Conservation (phyloP, 345 rosid genomes). For the Salix caprea region DNA sequence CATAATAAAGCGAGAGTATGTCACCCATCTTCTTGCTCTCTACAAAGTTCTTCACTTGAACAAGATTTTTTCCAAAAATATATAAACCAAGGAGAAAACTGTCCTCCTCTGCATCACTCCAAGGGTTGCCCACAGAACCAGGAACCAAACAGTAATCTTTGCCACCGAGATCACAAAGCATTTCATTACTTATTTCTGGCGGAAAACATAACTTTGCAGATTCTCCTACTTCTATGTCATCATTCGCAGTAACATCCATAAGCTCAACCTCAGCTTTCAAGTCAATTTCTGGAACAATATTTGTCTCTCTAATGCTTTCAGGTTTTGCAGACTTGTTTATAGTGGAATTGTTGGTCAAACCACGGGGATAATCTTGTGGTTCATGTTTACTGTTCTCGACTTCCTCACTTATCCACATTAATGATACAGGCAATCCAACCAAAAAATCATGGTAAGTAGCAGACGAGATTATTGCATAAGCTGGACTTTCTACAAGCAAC, state of each 20-base stretch:
- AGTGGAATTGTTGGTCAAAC: constrained; percentile 10
- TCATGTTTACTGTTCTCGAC: constrained; percentile 22
- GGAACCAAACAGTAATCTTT: constrained; percentile 35
- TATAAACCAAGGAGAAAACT: constrained; percentile 68
- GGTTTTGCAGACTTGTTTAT: constrained; percentile 7
- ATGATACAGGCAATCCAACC: constrained; percentile 46
- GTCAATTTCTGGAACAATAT: constrained; percentile 1
- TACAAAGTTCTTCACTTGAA: constrained; percentile 49
- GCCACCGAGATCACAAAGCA: constrained; percentile 10
- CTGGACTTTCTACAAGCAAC: constrained; percentile 6
- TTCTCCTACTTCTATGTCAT: constrained; percentile 7
- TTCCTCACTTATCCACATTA: constrained; percentile 42
- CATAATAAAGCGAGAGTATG: constrained; percentile 61
- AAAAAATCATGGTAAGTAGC: constrained; percentile 18
- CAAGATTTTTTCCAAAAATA: constrained; percentile 64
- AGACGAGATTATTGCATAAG: constrained; percentile 8
- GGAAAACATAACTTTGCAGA: constrained; percentile 12
- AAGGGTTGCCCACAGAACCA: constrained; percentile 41
- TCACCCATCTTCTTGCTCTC: constrained; percentile 56
- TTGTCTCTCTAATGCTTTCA: constrained; percentile 10
- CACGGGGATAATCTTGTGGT: constrained; percentile 10
- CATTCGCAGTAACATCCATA: not conserved
- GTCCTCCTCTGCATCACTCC: constrained; percentile 42
- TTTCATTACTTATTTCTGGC: constrained; percentile 14
- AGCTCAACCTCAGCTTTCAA: constrained; percentile 18